Percentiles rank a stretch among this genome's conserved stretches.
phyloP scores from a whole-genome alignment of 768 basidiomycete genomes.

The Macrolepiota fuliginosa region DNA sequence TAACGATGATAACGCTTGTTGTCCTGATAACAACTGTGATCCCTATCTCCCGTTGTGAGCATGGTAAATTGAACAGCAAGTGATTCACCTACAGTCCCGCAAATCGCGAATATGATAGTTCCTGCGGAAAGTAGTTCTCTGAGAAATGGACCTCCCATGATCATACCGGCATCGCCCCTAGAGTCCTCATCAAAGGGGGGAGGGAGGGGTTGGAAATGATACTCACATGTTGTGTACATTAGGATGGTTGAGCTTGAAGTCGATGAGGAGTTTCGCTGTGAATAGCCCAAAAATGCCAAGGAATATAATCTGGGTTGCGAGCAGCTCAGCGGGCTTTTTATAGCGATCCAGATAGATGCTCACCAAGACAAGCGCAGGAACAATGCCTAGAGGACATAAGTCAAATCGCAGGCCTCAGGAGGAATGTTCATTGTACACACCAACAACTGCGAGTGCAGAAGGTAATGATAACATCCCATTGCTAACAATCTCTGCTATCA shows the following conservation, averaged over 20 bases:
- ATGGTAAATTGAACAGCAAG: background rate
- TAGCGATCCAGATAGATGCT: background rate
- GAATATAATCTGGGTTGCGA: slow-evolving; percentile 36
- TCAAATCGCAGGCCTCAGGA: background rate
- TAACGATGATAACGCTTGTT: slow-evolving; percentile 47
- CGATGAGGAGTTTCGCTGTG: slow-evolving; percentile 50
- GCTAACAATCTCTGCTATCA: slow-evolving; percentile 58
- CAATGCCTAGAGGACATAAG: slow-evolving; percentile 37
- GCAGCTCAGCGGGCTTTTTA: background rate
- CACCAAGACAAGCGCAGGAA: slow-evolving; percentile 44
- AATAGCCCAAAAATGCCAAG: slow-evolving; percentile 49
- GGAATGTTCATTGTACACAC: slow-evolving; percentile 23
- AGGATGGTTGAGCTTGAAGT: slow-evolving; percentile 57
- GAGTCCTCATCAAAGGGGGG: background rate
- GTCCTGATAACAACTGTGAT: slow-evolving; percentile 47
- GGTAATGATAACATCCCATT: slow-evolving; percentile 56
- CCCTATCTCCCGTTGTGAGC: slow-evolving; percentile 29
- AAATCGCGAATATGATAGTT: slow-evolving; percentile 51
- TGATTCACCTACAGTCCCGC: slow-evolving; percentile 33
- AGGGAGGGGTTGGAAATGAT: background rate
- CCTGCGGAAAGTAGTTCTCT: slow-evolving; percentile 44
- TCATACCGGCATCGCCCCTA: slow-evolving; percentile 49
- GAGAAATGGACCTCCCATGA: slow-evolving; percentile 45
- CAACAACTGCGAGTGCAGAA: slow-evolving; percentile 48
- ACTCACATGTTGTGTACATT: slow-evolving; percentile 49